Evolutionary conservation across 2,329 filamentous ascomycete species (phyloP), one percentile per base, ranked within the genome.

Genomic region (Xenoacremonium recifei): DNA sequence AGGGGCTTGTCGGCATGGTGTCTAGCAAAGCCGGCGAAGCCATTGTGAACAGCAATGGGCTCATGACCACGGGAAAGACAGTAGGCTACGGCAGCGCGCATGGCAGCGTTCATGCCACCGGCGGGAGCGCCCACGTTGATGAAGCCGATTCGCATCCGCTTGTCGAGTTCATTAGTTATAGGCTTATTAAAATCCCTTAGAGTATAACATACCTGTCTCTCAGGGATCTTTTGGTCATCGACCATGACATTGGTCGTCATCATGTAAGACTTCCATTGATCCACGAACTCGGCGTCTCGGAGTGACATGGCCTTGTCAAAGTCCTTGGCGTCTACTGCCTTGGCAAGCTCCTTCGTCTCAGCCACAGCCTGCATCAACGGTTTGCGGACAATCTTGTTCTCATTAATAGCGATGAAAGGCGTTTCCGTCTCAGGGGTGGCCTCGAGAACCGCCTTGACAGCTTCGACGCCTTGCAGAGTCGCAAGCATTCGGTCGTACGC

Each of bases 61-160:
- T 89, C 89, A 65, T 99, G 93, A n/a, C 93, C 93, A 45, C 90
- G 82, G 33, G 87, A 87, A 44, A 95, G 67, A 64, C 91, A 97
- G 73, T 96, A 96, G 21, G 90, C 89, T 15, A 96, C 91, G 12
- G 89, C 92, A 21, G 89, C 92, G 54, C 93, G 84, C 16, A 95
- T 93, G 31, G 93, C 93, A 20, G 92, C 91, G 68, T 99, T 99
- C 88, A 99, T 97, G 58, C 93, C 93, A 66, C 93, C 93, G 21
- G 93, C 93, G 6, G 93, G 93, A 11, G 93, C 93, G 58, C 93
- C 93, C 18, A 97, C 91, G 59, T 97, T 95, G 67, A 99, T 89
- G 60, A 99, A 96, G 36, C 89, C 93, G 58, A 99, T 88, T 53
- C 83, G 84, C 88, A 97, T 90, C 54, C 85, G 82, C 87, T 91